A percentile compares a stretch with the other conserved stretches of the same genome.
Conservation (phyloP, 2,329 filamentous ascomycete genomes). For the Pseudogymnoascus sp. region DNA sequence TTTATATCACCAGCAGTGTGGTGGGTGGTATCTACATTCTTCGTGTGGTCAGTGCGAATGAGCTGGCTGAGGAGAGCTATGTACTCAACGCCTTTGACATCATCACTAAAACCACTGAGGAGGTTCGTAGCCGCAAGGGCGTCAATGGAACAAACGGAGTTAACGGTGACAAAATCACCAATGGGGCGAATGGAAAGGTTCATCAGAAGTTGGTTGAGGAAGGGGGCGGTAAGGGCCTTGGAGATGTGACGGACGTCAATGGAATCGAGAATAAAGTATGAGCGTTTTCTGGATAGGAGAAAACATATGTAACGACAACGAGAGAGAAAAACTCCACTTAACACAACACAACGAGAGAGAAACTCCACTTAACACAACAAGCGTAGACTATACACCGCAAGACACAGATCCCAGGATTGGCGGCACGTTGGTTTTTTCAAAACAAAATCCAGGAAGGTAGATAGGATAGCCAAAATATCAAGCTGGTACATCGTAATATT, state of each 20-base stretch:
- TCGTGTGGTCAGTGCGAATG: conserved; percentile 68
- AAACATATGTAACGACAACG: not conserved
- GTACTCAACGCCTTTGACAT: conserved; percentile 67
- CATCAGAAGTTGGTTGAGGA: conserved; percentile 1
- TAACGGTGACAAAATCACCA: conserved; percentile 12
- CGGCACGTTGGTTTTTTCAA: not conserved
- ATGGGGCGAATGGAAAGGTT: conserved; percentile 12
- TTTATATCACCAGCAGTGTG: conserved; percentile 75
- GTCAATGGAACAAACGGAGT: not conserved
- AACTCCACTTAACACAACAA: not conserved
- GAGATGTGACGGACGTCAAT: not conserved
- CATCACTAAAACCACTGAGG: conserved; percentile 43
- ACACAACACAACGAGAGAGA: not conserved
- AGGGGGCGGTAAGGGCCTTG: not conserved
- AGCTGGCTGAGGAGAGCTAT: conserved; percentile 63
- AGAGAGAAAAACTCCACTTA: not conserved
- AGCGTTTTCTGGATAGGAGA: conserved; percentile 3
- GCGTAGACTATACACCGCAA: not conserved
- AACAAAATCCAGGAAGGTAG: not conserved
- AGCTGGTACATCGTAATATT: conserved; percentile 8
- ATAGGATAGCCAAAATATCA: conserved; percentile 1
- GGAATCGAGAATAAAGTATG: not conserved
- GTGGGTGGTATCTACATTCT: conserved; percentile 71
- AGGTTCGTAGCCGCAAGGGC: conserved; percentile 21
- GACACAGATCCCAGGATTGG: not conserved